phyloP scores from a whole-genome alignment of 2,329 filamentous ascomycete species.

The Claviceps pazoutovae region DNA sequence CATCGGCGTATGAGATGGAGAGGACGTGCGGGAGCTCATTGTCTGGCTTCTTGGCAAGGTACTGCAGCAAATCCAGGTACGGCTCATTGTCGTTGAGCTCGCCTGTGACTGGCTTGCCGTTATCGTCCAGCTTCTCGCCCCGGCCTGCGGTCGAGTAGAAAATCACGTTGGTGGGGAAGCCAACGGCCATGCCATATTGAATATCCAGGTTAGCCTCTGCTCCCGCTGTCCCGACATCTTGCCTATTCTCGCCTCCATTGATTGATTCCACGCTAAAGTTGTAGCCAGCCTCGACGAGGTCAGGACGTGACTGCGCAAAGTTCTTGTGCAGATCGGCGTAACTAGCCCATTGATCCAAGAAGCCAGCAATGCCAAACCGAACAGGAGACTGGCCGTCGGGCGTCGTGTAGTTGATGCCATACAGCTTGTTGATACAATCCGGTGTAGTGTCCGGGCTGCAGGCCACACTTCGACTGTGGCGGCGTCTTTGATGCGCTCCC shows the following conservation, averaged over 20 bases:
- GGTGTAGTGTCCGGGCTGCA: conserved; percentile 19
- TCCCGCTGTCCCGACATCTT: conserved; percentile 23
- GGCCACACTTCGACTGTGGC: not conserved
- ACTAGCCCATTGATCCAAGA: conserved; percentile 34
- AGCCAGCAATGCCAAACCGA: conserved; percentile 33
- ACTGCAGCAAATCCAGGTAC: conserved; percentile 39
- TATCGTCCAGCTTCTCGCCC: conserved; percentile 24
- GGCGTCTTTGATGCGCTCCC: not conserved
- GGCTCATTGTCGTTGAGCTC: conserved; percentile 36
- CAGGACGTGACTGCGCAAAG: conserved; percentile 21
- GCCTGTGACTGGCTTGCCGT: conserved; percentile 20
- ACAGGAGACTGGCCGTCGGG: conserved; percentile 18
- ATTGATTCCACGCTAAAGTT: conserved; percentile 27
- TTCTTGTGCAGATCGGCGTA: conserved; percentile 28
- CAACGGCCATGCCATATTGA: conserved; percentile 32
- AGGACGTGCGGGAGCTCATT: conserved; percentile 39
- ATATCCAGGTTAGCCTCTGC: conserved; percentile 34
- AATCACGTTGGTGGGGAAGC: conserved; percentile 28
- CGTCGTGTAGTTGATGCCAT: conserved; percentile 28
- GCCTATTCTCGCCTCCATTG: conserved; percentile 31
- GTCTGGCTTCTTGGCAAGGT: conserved; percentile 30
- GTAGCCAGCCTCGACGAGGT: conserved; percentile 20
- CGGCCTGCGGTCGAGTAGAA: conserved; percentile 33
- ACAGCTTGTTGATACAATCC: conserved; percentile 28
- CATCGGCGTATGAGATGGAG: conserved; percentile 43